phyloP scores from a whole-genome alignment of 2,329 filamentous ascomycete genomes.

The Sporothrix phasma region DNA sequence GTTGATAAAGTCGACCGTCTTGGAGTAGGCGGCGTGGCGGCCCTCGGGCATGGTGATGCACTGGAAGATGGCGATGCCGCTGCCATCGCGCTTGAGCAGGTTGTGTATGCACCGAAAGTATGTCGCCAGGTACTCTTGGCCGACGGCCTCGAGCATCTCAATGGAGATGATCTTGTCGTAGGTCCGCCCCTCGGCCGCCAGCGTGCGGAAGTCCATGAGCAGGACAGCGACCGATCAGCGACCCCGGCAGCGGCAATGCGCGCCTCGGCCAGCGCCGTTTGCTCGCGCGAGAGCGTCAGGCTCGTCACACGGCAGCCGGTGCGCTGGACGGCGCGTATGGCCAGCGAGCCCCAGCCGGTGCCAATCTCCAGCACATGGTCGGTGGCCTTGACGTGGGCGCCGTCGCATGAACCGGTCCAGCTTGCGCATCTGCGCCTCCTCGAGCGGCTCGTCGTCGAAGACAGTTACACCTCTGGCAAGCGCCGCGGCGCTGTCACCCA shows the following conservation, averaged over 20 bases:
- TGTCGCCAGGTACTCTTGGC: conserved; percentile 53
- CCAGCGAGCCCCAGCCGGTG: conserved; percentile 66
- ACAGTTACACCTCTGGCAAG: conserved; percentile 26
- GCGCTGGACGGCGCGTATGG: conserved; percentile 55
- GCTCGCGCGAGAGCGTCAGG: conserved; percentile 58
- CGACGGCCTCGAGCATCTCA: conserved; percentile 70
- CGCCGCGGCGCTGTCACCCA: conserved; percentile 37
- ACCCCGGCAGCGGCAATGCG: conserved; percentile 53
- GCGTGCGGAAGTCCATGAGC: conserved; percentile 57
- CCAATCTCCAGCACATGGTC: conserved; percentile 69
- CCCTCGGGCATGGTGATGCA: conserved; percentile 68
- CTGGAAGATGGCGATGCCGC: conserved; percentile 59
- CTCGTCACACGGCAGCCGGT: conserved; percentile 61
- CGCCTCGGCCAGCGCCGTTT: conserved; percentile 57
- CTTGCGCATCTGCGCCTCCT: conserved; percentile 59
- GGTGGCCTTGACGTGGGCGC: conserved; percentile 49
- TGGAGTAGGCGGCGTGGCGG: conserved; percentile 55
- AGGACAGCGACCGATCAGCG: conserved; percentile 52
- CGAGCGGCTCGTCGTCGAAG: conserved; percentile 44
- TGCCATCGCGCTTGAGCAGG: conserved; percentile 52
- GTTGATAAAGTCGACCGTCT: conserved; percentile 62
- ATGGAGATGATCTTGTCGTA: conserved; percentile 68
- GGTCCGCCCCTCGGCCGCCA: conserved; percentile 29
- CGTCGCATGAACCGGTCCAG: conserved; percentile 55
- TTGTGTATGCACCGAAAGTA: conserved; percentile 58